phyloP scores from a whole-genome alignment of 148 eudicot species.

The Vaccinium myrtillus region DNA sequence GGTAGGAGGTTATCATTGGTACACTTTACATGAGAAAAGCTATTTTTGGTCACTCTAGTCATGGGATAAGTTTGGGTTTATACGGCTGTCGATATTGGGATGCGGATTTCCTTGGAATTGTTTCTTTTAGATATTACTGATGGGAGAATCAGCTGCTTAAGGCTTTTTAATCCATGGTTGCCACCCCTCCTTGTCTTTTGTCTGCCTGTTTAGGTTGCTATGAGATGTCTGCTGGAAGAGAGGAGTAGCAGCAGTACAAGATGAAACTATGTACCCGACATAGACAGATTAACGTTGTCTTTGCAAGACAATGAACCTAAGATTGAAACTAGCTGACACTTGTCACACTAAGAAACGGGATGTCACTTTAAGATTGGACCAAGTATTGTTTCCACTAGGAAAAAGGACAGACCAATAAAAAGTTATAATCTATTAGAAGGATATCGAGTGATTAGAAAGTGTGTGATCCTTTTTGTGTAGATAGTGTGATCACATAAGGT shows the following conservation, averaged over 20 bases:
- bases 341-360: background rate
- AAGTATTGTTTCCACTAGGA: background rate
- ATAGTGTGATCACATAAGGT: conserved; percentile 1
- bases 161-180: background rate
- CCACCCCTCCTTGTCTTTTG: background rate
- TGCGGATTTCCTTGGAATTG: background rate
- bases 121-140: background rate
- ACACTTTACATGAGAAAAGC: background rate
- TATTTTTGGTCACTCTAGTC: background rate
- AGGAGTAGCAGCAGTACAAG: background rate
- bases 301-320: conserved; percentile 3
- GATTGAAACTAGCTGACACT: background rate
- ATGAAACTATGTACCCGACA: background rate
- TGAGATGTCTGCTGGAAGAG: background rate
- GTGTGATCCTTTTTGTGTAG: background rate
- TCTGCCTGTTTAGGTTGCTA: background rate
- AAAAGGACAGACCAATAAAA: background rate
- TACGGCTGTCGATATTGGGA: background rate
- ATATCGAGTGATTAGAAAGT: background rate
- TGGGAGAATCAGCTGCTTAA: background rate
- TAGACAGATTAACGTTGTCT: background rate
- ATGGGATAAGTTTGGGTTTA: background rate
- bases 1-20: background rate
- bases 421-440: background rate
- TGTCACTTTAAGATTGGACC: background rate